These are phyloP conservation scores for Eragrostis nindensis DNA, from an alignment of 176 grass and related monocot species.

Conservation along the genomic window DNA sequence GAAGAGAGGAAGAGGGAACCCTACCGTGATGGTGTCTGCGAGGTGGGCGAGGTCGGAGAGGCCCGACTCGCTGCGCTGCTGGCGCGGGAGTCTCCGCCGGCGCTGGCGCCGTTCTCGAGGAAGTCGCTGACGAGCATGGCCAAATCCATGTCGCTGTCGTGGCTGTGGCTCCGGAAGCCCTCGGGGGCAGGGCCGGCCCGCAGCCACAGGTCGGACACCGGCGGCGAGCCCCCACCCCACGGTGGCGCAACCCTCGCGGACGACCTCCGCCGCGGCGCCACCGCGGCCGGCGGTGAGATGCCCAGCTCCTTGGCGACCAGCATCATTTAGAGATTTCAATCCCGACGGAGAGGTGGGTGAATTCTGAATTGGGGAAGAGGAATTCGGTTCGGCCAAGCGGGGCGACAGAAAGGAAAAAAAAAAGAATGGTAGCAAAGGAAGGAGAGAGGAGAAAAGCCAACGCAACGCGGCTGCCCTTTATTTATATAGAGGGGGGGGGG, in stretches of 20 bases:
- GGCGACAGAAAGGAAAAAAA: too few species aligned
- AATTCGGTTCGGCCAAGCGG: too few species aligned
- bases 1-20: neutral
- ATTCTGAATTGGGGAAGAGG: neutral
- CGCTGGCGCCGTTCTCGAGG: slow-evolving; percentile 70
- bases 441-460: neutral
- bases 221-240: slow-evolving; percentile 30
- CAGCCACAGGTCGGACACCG: slow-evolving; percentile 47
- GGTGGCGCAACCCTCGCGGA: slow-evolving; percentile 31
- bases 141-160: slow-evolving; percentile 84
- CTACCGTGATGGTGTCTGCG: slow-evolving; percentile 72
- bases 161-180: slow-evolving; percentile 55
- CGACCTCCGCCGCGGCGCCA: slow-evolving; percentile 43
- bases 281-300: slow-evolving; percentile 52
- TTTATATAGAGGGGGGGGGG: too few species aligned
- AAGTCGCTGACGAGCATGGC: slow-evolving; percentile 87
- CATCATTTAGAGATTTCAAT: too few species aligned
- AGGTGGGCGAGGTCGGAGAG: slow-evolving; percentile 83
- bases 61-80: slow-evolving; percentile 74
- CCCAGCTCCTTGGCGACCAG: slow-evolving; percentile 73
- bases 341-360: slow-evolving; percentile 3
- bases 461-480: neutral
- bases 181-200: slow-evolving; percentile 20
- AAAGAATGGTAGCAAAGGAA: too few species aligned
- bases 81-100: slow-evolving; percentile 61